phyloP scores from a whole-genome alignment of 2,329 filamentous ascomycete genomes.

The Xylariaceae sp. region DNA sequence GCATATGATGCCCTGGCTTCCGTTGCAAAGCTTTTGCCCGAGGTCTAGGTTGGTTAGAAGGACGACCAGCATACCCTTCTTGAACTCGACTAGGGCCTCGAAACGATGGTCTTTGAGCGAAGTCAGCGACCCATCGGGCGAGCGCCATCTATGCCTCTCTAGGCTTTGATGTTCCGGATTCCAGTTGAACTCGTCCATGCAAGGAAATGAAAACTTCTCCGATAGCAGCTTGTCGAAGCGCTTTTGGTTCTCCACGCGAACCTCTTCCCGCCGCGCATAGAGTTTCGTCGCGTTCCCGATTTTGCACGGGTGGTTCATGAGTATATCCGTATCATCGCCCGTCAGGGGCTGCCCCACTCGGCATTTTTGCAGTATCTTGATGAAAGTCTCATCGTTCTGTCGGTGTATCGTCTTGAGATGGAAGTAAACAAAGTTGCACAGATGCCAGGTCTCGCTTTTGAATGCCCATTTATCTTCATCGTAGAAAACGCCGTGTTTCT shows the following conservation, averaged over 20 bases:
- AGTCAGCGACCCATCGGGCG: conserved; percentile 25
- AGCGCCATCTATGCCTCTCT: conserved; percentile 10
- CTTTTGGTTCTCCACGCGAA: conserved; percentile 34
- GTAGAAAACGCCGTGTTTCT: conserved; percentile 35
- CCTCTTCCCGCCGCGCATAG: conserved; percentile 40
- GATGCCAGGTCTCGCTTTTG: conserved; percentile 49
- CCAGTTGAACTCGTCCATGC: conserved; percentile 42
- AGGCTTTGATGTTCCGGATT: conserved; percentile 30
- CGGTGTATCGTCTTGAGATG: conserved; percentile 54
- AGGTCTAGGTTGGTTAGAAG: conserved; percentile 49
- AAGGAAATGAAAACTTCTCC: conserved; percentile 31
- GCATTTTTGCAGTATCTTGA: conserved; percentile 52
- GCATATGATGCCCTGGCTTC: conserved; percentile 43
- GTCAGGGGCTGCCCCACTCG: conserved; percentile 43
- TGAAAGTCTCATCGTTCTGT: conserved; percentile 51
- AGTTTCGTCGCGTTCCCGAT: conserved; percentile 43
- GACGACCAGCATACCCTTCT: conserved; percentile 49
- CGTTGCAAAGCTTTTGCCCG: conserved; percentile 41
- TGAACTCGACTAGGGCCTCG: conserved; percentile 42
- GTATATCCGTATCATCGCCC: conserved; percentile 35
- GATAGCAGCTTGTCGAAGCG: conserved; percentile 35
- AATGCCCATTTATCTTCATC: conserved; percentile 60
- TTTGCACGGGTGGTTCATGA: conserved; percentile 44
- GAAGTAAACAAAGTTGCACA: conserved; percentile 50
- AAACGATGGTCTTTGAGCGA: conserved; percentile 45